phyloP scores from a whole-genome alignment of 1,139 yeast genomes.

The Hemisphaericaspora lyxosophila region DNA sequence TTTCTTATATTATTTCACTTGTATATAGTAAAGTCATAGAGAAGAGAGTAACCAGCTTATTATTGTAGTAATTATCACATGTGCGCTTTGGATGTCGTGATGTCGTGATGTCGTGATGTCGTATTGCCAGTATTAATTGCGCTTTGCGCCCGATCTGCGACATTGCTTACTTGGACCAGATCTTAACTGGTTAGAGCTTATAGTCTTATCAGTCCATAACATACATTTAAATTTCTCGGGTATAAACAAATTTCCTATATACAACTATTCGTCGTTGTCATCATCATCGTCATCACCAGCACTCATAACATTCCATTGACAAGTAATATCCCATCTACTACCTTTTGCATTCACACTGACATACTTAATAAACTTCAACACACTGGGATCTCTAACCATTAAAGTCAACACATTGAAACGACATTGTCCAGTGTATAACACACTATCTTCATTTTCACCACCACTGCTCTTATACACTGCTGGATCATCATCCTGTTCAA shows the following conservation, averaged over 20 bases:
- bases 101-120: too few relatives aligned
- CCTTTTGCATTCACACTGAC: conserved; percentile 88
- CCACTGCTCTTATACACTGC: conserved; percentile 58
- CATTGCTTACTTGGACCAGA: too few relatives aligned
- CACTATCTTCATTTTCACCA: conserved; percentile 70
- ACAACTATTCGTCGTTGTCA: conserved; percentile 10
- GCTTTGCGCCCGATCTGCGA: too few relatives aligned
- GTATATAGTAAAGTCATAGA: too few relatives aligned
- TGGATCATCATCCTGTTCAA: conserved; percentile 52
- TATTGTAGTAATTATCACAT: too few relatives aligned
- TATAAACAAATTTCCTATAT: neutral
- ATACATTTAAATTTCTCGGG: too few relatives aligned
- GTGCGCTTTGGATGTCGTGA: too few relatives aligned
- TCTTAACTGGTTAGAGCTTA: too few relatives aligned
- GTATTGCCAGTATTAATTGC: too few relatives aligned
- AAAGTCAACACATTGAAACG: conserved; percentile 78
- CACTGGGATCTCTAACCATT: conserved; percentile 80
- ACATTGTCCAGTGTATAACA: conserved; percentile 78
- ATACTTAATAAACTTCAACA: conserved; percentile 87
- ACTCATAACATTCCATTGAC: conserved; percentile 71
- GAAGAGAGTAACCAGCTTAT: too few relatives aligned
- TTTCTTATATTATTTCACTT: too few relatives aligned
- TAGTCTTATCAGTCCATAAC: too few relatives aligned
- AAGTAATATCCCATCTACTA: conserved; percentile 86
- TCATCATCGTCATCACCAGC: conserved; percentile 24